Conservation (phyloP, 2,329 filamentous ascomycete genomes). For the Trichoderma gracile region DNA sequence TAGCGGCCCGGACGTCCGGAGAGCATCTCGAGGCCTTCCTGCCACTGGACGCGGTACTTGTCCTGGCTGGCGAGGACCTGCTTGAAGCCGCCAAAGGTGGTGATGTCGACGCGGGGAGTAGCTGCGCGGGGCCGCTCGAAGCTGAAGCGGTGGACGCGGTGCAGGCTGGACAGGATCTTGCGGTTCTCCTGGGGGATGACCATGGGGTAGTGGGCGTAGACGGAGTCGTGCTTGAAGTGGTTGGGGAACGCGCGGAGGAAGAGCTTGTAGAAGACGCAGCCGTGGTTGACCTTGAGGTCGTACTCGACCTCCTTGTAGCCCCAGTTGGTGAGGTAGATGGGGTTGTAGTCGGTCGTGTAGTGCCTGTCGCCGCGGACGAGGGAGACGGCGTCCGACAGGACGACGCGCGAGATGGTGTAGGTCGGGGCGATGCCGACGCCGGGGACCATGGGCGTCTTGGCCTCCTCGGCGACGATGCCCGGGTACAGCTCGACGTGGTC, state of each 20-base stretch:
- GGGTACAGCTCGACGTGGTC: constrained; percentile 81
- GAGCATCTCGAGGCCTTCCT: constrained; percentile 61
- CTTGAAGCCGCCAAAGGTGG: constrained; percentile 62
- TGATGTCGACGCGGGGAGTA: constrained; percentile 55
- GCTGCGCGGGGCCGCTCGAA: constrained; percentile 62
- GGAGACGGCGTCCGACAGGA: constrained; percentile 76
- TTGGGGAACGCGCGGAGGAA: constrained; percentile 77
- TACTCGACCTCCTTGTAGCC: constrained; percentile 74
- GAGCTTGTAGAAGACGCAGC: constrained; percentile 83
- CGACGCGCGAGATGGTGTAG: constrained; percentile 74
- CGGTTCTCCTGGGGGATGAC: constrained; percentile 69
- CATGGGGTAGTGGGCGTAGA: constrained; percentile 81
- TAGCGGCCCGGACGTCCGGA: constrained; percentile 13
- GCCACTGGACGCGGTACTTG: constrained; percentile 67
- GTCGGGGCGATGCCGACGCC: constrained; percentile 74
- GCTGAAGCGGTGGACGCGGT: constrained; percentile 67
- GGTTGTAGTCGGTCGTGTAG: constrained; percentile 76
- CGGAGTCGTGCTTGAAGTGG: constrained; percentile 74
- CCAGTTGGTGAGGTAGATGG: constrained; percentile 78
- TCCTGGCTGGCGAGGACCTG: constrained; percentile 61
- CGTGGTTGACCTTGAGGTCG: constrained; percentile 73
- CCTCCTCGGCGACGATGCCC: constrained; percentile 73
- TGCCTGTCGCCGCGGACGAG: constrained; percentile 76
- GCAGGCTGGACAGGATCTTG: constrained; percentile 67
- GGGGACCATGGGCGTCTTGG: constrained; percentile 71